phyloP scores from a whole-genome alignment of 495 filamentous ascomycete genomes.

The Aspergillus sparsus region DNA sequence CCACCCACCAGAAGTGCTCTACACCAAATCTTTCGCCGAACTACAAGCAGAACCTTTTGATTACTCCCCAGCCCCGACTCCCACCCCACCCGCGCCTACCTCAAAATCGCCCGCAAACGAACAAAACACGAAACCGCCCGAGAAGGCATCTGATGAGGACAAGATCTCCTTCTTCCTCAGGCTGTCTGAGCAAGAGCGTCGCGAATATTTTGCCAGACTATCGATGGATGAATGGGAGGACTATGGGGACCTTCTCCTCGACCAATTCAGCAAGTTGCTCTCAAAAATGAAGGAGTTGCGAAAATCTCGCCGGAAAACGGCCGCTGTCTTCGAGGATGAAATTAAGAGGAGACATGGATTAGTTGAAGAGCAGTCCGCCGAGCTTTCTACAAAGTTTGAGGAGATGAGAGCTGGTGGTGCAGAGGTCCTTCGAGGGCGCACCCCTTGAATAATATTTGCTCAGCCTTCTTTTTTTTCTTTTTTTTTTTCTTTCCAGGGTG shows the following conservation, averaged over 20 bases:
- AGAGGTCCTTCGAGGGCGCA: constrained; percentile 44
- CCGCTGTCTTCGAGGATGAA: constrained; percentile 69
- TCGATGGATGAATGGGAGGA: constrained; percentile 76
- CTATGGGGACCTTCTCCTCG: constrained; percentile 77
- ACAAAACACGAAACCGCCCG: constrained; percentile 15
- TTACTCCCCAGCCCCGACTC: constrained; percentile 33
- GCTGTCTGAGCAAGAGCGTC: constrained; percentile 49
- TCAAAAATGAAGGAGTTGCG: constrained; percentile 63
- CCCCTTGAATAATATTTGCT: constrained; percentile 22
- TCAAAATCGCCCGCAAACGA: constrained; percentile 5
- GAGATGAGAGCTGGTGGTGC: constrained; percentile 48
- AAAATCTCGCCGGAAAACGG: constrained; percentile 63
- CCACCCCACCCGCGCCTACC: constrained; percentile 2
- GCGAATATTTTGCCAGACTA: constrained; percentile 63
- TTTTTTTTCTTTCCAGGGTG: no score
- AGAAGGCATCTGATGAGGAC: constrained; percentile 23
- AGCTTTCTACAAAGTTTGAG: constrained; percentile 42
- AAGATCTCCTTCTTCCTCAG: constrained; percentile 34
- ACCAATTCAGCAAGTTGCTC: constrained; percentile 64
- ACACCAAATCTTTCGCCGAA: constrained; percentile 44
- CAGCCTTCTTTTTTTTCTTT: no score
- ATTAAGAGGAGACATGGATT: constrained; percentile 51
- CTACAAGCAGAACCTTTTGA: constrained; percentile 51
- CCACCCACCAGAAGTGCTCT: constrained; percentile 44
- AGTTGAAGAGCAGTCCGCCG: constrained; percentile 38